Evolutionary conservation across 1,284 basidiomycete genomes (phyloP), one percentile per base, ranked within the genome.

Genomic region (Retiboletus flavoniger): DNA sequence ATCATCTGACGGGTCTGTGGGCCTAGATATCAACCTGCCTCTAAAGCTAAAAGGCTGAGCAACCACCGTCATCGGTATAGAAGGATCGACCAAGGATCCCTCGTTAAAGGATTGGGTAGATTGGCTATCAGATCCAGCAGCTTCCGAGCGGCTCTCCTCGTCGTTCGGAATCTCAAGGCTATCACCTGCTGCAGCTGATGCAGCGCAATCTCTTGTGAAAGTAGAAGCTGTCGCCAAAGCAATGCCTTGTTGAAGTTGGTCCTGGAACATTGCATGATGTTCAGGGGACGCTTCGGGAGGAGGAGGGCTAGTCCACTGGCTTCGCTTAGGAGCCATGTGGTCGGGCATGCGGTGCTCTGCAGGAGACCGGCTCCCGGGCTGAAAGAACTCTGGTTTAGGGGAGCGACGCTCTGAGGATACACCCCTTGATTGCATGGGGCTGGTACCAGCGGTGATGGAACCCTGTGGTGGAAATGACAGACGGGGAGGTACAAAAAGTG

Each of bases 291-390:
- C 89, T 62, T 87, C 85, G 1, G 84, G 81, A 4, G 89, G 87
- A n/a, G 89, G 89, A 9, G 89, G 88, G 60, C 87, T 90, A 0
- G 88, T 91, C 88, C 88, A 91, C 67, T 87, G 86, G 29, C 78
- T 74, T 32, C 88, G 81, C 64, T 79, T 85, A 1, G 89, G 86
- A 14, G 86, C 88, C 89, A 91, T 91, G 60, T 91, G 87, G 54
- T 86, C 84, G 3, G 82, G 82, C 36, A 77, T 72, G 40, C 70
- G 69, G 54, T 70, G 69, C 29, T 60, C 63, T 49, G 60, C 29
- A 50, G 69, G 50, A 57, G 72, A 58, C 29, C 71, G 69, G 38
- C 65, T 64, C 14, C 66, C 70, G 16, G 77, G 70, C 46, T 81
- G 75, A 47, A 75, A 75, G 52, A 79, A 75, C 51, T 75, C 73